These are phyloP conservation scores for Citrullus amarus DNA, from an alignment of 306 rosid genomes.

Conservation along the genomic window DNA sequence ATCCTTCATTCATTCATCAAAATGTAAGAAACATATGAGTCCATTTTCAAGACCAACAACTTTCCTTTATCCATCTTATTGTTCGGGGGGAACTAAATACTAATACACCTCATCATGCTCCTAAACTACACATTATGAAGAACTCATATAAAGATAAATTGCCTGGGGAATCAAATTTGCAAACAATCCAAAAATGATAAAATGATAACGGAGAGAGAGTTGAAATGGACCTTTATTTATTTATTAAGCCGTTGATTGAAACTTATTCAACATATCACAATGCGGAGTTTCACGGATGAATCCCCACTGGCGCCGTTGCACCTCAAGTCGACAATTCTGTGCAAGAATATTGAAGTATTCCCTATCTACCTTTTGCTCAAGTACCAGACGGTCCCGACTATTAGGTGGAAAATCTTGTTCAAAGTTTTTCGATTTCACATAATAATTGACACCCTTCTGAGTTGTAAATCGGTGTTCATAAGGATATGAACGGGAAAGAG, in stretches of 20 bases:
- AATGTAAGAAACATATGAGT: neutral
- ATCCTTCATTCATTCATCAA: constrained; percentile 16
- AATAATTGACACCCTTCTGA: constrained; percentile 62
- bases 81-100: neutral
- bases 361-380: constrained; percentile 60
- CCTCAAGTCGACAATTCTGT: constrained; percentile 70
- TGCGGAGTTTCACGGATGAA: constrained; percentile 80
- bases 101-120: neutral
- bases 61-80: neutral
- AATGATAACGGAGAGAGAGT: constrained; percentile 17
- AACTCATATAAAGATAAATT: neutral
- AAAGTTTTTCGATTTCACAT: constrained; percentile 62
- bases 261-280: constrained; percentile 65
- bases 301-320: constrained; percentile 92
- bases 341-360: constrained; percentile 60
- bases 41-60: neutral
- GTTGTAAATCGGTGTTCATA: constrained; percentile 52
- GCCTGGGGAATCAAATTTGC: neutral
- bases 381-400: constrained; percentile 24
- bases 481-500: constrained; percentile 51
- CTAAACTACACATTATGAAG: neutral
- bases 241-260: constrained; percentile 28
- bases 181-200: constrained; percentile 18
- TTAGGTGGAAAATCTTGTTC: constrained; percentile 46
- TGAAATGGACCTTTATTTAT: constrained; percentile 26